Evolutionary conservation across 805 yeast genomes (phyloP).

Genomic region (Wickerhamiella domercqiae): DNA sequence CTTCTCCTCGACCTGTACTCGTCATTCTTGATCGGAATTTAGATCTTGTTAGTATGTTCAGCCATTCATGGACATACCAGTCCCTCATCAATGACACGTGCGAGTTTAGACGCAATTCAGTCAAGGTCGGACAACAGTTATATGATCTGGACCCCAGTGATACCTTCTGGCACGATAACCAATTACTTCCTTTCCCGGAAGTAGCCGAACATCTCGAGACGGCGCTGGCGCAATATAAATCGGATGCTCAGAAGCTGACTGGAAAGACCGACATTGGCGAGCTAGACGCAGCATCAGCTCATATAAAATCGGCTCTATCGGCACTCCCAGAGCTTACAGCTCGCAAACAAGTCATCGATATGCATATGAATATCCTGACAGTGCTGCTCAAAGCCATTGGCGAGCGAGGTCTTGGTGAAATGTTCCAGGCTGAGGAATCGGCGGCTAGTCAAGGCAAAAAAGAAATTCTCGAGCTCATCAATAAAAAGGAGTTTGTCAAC

Average conservation of each 20-base stretch:
- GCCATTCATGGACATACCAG: slow-evolving; percentile 96
- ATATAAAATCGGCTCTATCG: slow-evolving; percentile 56
- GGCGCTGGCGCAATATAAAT: slow-evolving; percentile 66
- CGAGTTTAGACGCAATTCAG: slow-evolving; percentile 65
- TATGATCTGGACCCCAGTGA: slow-evolving; percentile 88
- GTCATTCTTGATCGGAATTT: slow-evolving; percentile 75
- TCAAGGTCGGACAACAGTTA: slow-evolving; percentile 41
- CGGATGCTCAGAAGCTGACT: slow-evolving; percentile 77
- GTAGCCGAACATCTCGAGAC: slow-evolving; percentile 94
- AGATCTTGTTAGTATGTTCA: slow-evolving; percentile 84
- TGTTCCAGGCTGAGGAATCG: slow-evolving; percentile 87
- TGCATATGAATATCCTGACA: slow-evolving; percentile 92
- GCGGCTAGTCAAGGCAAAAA: slow-evolving; percentile 34
- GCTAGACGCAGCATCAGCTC: slow-evolving; percentile 41
- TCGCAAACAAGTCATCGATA: slow-evolving; percentile 74
- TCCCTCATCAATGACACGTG: slow-evolving; percentile 92
- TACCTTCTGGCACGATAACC: slow-evolving; percentile 76
- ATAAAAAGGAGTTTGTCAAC: slow-evolving; percentile 43
- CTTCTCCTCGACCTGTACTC: slow-evolving; percentile 45
- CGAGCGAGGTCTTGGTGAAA: slow-evolving; percentile 73
- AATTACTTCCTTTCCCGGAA: slow-evolving; percentile 88
- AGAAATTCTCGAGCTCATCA: slow-evolving; percentile 36
- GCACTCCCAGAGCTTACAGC: slow-evolving; percentile 86
- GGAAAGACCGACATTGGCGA: slow-evolving; percentile 49
- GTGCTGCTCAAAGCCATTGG: slow-evolving; percentile 69